Conservation (phyloP, 768 basidiomycete species). For the Tricholoma saponaceum region DNA sequence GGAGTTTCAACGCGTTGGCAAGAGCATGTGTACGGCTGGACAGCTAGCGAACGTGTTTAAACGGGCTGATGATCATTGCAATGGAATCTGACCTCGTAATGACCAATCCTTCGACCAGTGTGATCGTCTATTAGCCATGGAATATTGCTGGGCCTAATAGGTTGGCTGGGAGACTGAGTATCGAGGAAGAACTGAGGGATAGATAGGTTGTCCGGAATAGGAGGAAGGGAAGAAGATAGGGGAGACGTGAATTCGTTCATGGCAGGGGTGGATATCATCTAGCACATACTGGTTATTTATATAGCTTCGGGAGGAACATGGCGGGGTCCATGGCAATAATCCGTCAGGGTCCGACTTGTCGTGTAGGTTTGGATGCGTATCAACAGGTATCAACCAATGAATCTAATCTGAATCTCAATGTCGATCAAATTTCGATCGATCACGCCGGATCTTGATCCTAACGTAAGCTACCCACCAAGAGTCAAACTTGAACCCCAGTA, state of each 20-base stretch:
- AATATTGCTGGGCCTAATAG: constrained; percentile 36
- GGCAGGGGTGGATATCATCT: constrained; percentile 6
- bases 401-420: too few species aligned
- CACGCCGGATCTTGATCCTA: not conserved
- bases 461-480: too few species aligned
- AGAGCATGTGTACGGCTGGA: constrained; percentile 42
- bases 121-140: constrained; percentile 62
- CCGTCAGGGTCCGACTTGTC: too few species aligned
- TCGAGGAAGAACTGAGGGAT: constrained; percentile 67
- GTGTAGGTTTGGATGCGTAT: too few species aligned
- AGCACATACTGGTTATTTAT: not conserved
- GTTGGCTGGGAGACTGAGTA: constrained; percentile 34
- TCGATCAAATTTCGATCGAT: not conserved
- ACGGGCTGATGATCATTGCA: not conserved
- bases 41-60: constrained; percentile 21
- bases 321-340: too few species aligned
- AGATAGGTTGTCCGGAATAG: constrained; percentile 58
- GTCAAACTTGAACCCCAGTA: too few species aligned
- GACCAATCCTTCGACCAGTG: constrained; percentile 38
- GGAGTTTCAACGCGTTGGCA: constrained; percentile 48
- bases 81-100: constrained; percentile 41
- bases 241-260: constrained; percentile 33
- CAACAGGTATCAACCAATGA: too few species aligned
- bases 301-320: constrained; percentile 2
- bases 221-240: constrained; percentile 24